A percentile compares a stretch with the other conserved stretches of the same genome.
Evolutionary conservation across 2,329 filamentous ascomycete species (phyloP).

Genomic region (Biscogniauxia mediterranea): DNA sequence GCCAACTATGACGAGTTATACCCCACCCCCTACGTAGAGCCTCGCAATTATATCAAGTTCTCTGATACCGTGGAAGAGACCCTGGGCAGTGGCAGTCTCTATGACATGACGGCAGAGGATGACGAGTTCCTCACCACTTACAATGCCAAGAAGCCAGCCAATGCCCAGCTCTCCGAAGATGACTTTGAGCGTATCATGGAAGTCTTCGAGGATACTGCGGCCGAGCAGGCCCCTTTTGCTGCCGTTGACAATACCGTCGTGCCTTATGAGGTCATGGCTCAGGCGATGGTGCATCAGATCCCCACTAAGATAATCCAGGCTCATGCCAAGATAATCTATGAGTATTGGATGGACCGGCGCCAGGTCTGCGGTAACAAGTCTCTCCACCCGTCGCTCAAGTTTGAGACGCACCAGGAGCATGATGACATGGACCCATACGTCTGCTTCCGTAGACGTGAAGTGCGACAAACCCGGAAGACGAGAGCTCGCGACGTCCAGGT

Average conservation of each 20-base stretch:
- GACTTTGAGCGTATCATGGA: constrained; percentile 93
- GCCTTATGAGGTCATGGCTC: constrained; percentile 72
- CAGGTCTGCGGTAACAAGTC: constrained; percentile 65
- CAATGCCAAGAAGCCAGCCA: constrained; percentile 70
- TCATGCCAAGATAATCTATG: constrained; percentile 77
- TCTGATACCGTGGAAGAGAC: constrained; percentile 98
- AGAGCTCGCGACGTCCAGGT: constrained; percentile 90
- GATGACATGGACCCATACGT: constrained; percentile 97
- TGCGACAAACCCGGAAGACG: constrained; percentile 92
- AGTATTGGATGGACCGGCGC: constrained; percentile 80
- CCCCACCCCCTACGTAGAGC: constrained; percentile 73
- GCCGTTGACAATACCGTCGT: constrained; percentile 86
- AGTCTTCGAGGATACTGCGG: constrained; percentile 86
- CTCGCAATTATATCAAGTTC: constrained; percentile 93
- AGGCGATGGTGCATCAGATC: constrained; percentile 56
- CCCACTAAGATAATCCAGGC: constrained; percentile 46
- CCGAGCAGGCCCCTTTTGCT: constrained; percentile 82
- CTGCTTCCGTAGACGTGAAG: constrained; percentile 93
- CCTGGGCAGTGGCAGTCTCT: constrained; percentile 78
- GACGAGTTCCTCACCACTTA: constrained; percentile 79
- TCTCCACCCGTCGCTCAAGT: constrained; percentile 79
- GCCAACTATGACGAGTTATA: constrained; percentile 91
- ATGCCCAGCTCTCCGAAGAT: constrained; percentile 75
- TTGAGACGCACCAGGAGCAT: constrained; percentile 89
- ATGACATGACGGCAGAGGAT: constrained; percentile 94